phyloP scores from a whole-genome alignment of 2,329 filamentous ascomycete genomes.

The Parafenestella ontariensis region DNA sequence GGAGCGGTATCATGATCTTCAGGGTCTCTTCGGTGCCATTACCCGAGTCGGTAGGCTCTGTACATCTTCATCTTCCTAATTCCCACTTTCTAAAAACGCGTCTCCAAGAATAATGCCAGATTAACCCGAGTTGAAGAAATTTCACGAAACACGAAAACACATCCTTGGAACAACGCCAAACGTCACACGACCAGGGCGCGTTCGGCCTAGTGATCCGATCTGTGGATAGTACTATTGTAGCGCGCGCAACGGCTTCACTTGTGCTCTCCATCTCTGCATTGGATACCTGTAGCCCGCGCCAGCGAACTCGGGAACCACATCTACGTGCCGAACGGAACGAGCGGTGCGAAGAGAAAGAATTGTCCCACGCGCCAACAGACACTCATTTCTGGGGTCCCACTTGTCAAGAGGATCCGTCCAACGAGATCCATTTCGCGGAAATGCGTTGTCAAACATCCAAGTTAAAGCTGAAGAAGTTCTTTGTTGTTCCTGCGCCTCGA shows the following conservation, averaged over 20 bases:
- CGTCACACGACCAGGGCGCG: slow-evolving; percentile 17
- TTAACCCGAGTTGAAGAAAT: slow-evolving; percentile 13
- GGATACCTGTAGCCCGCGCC: slow-evolving; percentile 2
- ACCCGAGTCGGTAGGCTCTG: slow-evolving; percentile 1
- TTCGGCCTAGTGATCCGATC: slow-evolving; percentile 19
- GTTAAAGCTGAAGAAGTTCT: background rate
- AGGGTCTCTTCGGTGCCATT: slow-evolving; percentile 10
- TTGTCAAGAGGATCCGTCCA: no score
- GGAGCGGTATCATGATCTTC: slow-evolving; percentile 25
- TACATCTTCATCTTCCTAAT: slow-evolving; percentile 9
- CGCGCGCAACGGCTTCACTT: slow-evolving; percentile 22
- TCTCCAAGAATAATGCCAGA: slow-evolving; percentile 7
- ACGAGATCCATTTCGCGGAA: no score
- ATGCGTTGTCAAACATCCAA: background rate
- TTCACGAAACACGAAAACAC: slow-evolving; percentile 17
- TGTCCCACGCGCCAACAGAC: background rate
- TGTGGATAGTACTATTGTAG: slow-evolving; percentile 23
- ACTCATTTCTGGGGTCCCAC: background rate
- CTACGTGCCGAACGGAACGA: slow-evolving; percentile 3
- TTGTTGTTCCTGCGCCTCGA: slow-evolving; percentile 1
- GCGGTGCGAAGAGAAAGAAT: background rate
- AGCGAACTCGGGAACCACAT: slow-evolving; percentile 4
- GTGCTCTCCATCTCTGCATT: slow-evolving; percentile 5
- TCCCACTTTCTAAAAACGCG: background rate
- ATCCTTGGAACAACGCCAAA: slow-evolving; percentile 6